Base-by-base conservation (phyloP, 345 rosid genomes). In the Jatropha curcas region DNA sequence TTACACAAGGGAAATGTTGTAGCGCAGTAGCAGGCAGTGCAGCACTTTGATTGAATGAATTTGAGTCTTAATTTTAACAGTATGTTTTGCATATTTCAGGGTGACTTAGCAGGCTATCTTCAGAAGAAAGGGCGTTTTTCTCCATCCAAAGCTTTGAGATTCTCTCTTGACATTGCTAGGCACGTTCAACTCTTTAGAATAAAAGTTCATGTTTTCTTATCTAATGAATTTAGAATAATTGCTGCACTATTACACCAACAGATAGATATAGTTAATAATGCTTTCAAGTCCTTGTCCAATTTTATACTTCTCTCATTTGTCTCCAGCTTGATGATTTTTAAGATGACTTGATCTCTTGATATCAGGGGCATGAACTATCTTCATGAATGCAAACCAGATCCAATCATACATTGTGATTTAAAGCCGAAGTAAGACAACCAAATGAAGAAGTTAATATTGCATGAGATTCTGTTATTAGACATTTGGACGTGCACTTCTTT, bases 131-230 rank as follows among this genome's bases (percentile, higher is more conserved):
- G 98, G 71, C 98, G 97, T 68, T 85, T 90, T 43, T 87, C 99
- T 70, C 94, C 85, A 39, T 82, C 97, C 60, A 95, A 91, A 87
- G 84, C 78, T 74, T 68, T 92, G 74, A 84, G 92, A 86, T 91
- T 89, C 82, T 86, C 97, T 74, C 94, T 85, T 64, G 98, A 95
- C 67, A 83, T 95, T 78, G 98, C 99, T 65, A 91, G 99, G 98
- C 83, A 84, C 61, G 86, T 78, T 14, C 61, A 53, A 65, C 35
- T 73, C 74, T 81, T 30, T 71, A 41, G 19, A 16, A 35, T 45
- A 46, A n/a, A 59, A 70, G 24, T 1, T 9, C 6, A 39, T 48
- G 51, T 76, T 48, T 70, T 22, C 56, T 48, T 68, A 53, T 51
- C 55, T 33, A 35, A 60, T 75, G 39, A 65, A 28, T 31, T 63